Base-by-base conservation (phyloP, 75 land plant species). In the Picea glauca region DNA sequence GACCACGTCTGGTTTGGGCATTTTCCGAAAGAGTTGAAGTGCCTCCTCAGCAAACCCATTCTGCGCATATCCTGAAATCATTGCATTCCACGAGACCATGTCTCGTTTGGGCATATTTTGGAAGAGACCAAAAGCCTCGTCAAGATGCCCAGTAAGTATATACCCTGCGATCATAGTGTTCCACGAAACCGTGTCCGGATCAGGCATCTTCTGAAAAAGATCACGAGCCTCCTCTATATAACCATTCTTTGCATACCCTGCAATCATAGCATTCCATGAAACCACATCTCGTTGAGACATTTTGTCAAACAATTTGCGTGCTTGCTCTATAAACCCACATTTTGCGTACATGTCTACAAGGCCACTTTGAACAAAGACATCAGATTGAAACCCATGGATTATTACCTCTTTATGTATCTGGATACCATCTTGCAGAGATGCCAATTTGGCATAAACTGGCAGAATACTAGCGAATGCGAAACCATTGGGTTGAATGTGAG, bases 191-290 rank as follows among this genome's bases (percentile, higher is more conserved):
- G 56, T 50, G 56, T 50, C 56, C 12, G 12, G 56, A 0, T 50
- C 12, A 8, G 56, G 87, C 78, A 93, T 90, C 63, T 82, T 80
- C 11, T 40, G 50, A 80, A 89, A 91, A 12, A 90, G 11, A 76
- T 86, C 87, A 78, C 86, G 63, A 20, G 93, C 91, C 17, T 85
- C 86, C 46, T 89, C 85, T 15, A 81, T 81, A 38, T 78, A 77
- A 3, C 85, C 93, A 75, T 85, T 83, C 40, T 81, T 78, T 31
- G 88, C 88, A 81, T 82, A 77, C 32, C 85, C 82, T 26, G 81
- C 80, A 50, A 93, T 87, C 89, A 93, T 86, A 11, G 82, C 84
- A 74, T 87, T 87, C 93, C 96, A 93, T 20, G 91, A 79, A 20
- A 91, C 86, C 60, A 88, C 70, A 61, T 88, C 83, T 26, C 87